Percentiles rank a stretch among this genome's conserved stretches.
These are phyloP conservation scores for Fusarium coffeatum DNA, from an alignment of 2,329 filamentous ascomycete species.

Conservation along the genomic window DNA sequence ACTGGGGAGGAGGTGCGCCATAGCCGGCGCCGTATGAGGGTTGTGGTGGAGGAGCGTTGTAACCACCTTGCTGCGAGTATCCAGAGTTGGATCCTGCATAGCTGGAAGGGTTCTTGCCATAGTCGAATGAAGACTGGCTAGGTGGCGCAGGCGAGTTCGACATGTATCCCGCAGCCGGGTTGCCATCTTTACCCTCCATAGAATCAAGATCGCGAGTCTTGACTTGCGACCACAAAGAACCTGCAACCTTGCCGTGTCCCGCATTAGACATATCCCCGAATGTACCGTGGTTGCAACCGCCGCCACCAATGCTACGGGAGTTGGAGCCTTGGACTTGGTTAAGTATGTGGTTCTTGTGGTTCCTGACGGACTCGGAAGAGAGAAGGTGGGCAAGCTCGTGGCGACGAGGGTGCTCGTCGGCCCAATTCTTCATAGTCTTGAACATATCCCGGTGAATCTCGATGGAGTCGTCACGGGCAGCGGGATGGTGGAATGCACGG, in stretches of 20 bases:
- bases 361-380: slow-evolving; percentile 83
- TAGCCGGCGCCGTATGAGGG: slow-evolving; percentile 51
- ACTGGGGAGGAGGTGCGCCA: slow-evolving; percentile 45
- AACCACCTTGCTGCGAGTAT: slow-evolving; percentile 42
- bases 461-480: slow-evolving; percentile 77
- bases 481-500: slow-evolving; percentile 90
- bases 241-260: slow-evolving; percentile 68
- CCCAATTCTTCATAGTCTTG: slow-evolving; percentile 84
- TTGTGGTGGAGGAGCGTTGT: slow-evolving; percentile 49
- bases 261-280: slow-evolving; percentile 56
- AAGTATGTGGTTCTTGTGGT: slow-evolving; percentile 81
- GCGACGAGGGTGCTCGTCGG: slow-evolving; percentile 73
- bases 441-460: slow-evolving; percentile 93
- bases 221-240: slow-evolving; percentile 71
- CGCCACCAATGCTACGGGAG: slow-evolving; percentile 41
- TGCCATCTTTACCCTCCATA: slow-evolving; percentile 62
- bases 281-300: slow-evolving; percentile 57
- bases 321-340: slow-evolving; percentile 46
- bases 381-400: slow-evolving; percentile 79
- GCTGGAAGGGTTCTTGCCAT: slow-evolving; percentile 51
- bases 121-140: slow-evolving; percentile 54
- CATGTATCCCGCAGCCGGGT: slow-evolving; percentile 52
- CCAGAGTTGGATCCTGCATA: slow-evolving; percentile 44
- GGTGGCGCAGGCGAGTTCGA: slow-evolving; percentile 55
- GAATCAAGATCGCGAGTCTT: slow-evolving; percentile 67